Base-by-base conservation (phyloP, 2,329 filamentous ascomycete genomes). In the Fusarium mangiferae region DNA sequence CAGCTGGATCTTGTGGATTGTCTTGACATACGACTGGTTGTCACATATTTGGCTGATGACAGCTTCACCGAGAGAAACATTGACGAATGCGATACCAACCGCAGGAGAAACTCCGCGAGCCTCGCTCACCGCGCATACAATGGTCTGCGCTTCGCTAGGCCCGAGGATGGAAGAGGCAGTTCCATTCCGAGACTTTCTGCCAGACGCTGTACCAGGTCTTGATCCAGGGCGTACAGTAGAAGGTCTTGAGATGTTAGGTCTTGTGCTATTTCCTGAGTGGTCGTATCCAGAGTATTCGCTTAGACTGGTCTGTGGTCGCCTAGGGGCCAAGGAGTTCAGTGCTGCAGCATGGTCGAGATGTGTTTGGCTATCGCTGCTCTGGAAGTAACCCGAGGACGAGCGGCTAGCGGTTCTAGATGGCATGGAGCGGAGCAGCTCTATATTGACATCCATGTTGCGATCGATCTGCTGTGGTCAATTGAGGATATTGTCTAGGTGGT, bases 11-110 rank as follows among this genome's bases (percentile, higher is more conserved):
- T 98, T 98, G 82, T 97, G 94, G 36, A 97, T 86, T 0, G 95
- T 97, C 78, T 92, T 92, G 65, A 95, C 91, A 80, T 97, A 98
- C 39, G 95, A 97, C 80, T 98, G 95, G 64, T 92, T 97, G 81
- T 98, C 96, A 79, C 93, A 95, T 73, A 98, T 96, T 78, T 98
- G 94, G 79, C 94, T 97, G 44, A 98, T 87, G 35, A 95, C 90
- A 22, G 91, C 93, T 82, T 98, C 94, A 44, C 93, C 93, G 6
- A 94, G 95, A 46, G 94, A 92, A 7, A 97, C 86, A 78, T 98
- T 97, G 79, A 98, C 87, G 78, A 98, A 95, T 6, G 94, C 94
- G 45, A 98, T 86, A 2, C 96, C 95, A 5, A 98, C 92, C 0
- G 91, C 93, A 0, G 95, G 94, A 28, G 93, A 92, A 9, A 98